Evolutionary conservation across 1,284 basidiomycete species (phyloP).

Genomic region (Ceraceosorus bombacis): DNA sequence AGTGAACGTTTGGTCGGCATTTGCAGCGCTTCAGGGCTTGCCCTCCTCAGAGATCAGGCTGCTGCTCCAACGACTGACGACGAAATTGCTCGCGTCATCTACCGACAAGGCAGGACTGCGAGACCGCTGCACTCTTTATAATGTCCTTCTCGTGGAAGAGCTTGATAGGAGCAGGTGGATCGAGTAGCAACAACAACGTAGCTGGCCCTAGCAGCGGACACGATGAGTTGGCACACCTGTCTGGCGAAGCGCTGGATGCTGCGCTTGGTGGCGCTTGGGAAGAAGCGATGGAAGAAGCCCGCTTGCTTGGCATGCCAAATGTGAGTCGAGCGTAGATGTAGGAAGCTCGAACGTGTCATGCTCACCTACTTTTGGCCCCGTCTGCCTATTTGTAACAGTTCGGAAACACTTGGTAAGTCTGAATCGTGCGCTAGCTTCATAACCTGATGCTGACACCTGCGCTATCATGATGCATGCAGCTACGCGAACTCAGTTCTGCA

Average conservation of each 20-base stretch:
- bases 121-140: too few relatives aligned
- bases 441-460: neutral
- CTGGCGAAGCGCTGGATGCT: slow-evolving; percentile 10
- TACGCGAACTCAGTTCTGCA: slow-evolving; percentile 98
- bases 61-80: too few relatives aligned
- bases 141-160: slow-evolving; percentile 46
- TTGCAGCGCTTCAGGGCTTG: too few relatives aligned
- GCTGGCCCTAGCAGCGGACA: slow-evolving; percentile 4
- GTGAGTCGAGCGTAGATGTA: slow-evolving; percentile 9
- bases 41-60: too few relatives aligned
- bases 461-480: slow-evolving; percentile 10
- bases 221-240: slow-evolving; percentile 12
- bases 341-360: neutral
- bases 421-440: neutral
- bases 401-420: slow-evolving; percentile 40
- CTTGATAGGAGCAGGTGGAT: slow-evolving; percentile 29
- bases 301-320: slow-evolving; percentile 41
- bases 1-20: too few relatives aligned
- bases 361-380: slow-evolving; percentile 9
- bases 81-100: too few relatives aligned
- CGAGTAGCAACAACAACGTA: slow-evolving; percentile 3
- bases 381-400: slow-evolving; percentile 22
- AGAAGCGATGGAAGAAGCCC: slow-evolving; percentile 10
- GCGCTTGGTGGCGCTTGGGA: neutral
- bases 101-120: too few relatives aligned